Evolutionary conservation across 2,329 filamentous ascomycete genomes (phyloP), one percentile per base, ranked within the genome.

Genomic region (Triangularia verruculosa): DNA sequence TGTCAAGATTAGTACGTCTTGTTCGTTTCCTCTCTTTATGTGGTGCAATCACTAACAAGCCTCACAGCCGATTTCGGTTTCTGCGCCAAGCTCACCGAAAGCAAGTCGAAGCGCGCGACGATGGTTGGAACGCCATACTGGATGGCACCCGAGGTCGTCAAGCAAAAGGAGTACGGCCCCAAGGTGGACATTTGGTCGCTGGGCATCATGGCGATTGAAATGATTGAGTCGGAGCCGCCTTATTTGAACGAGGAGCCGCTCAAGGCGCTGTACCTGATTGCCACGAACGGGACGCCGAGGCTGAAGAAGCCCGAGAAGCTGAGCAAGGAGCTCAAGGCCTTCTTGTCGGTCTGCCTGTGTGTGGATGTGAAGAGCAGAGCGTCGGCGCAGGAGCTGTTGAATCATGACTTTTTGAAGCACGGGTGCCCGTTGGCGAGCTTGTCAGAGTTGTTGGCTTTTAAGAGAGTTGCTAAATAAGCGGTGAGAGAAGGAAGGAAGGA

Each of bases 81-180:
- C 85, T 98, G 93, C 76, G 95, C 95, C 76, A 98, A 98, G 81
- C 90, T 99, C 66, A 98, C 94, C 34, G 95, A 98, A 75, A 89
- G 93, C 68, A 96, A 96, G 79, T 95, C 87, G 71, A 98, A 99
- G 84, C 93, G 95, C 77, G 93, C 94, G 52, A 99, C 95, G 64
- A 98, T 99, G 95, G 95, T 99, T 61, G 95, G 95, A 68, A 99
- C 95, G 32, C 95, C 95, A 15, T 99, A 98, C 83, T 99, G 95
- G 95, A 99, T 99, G 95, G 95, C 95, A 8, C 95, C 95, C 39
- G 95, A 99, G 78, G 95, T 99, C 53, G 95, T 99, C 75, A 98
- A 98, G 81, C 95, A 98, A 77, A 98, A 98, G 81, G 94, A 97
- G 78, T 99, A 99, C 73, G 95, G 94, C 43, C 91, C 91, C 74